A percentile compares a stretch with the other conserved stretches of the same genome.
phyloP scores from a whole-genome alignment of 768 basidiomycete genomes.

The Asterophora parasitica region DNA sequence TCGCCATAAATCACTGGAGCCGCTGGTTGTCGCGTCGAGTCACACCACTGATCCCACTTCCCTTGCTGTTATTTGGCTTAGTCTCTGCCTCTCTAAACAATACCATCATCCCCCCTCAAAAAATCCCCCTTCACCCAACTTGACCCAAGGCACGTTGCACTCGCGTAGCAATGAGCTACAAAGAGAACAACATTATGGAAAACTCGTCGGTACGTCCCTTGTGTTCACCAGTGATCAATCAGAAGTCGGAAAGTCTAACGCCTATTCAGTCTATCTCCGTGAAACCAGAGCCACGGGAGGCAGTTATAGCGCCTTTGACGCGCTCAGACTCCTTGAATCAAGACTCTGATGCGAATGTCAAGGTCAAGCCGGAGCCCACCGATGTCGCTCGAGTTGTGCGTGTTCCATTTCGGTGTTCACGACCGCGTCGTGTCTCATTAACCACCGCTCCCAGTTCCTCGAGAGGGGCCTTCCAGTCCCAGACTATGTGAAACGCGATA shows the following conservation, averaged over 20 bases:
- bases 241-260: no score
- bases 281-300: constrained; percentile 17
- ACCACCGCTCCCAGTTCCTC: constrained; percentile 13
- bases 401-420: neutral
- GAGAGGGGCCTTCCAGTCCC: constrained; percentile 25
- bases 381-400: constrained; percentile 25
- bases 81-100: neutral
- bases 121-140: neutral
- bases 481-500: constrained; percentile 13
- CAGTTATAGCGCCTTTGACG: constrained; percentile 9
- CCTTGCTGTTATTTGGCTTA: constrained; percentile 10
- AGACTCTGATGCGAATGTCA: neutral
- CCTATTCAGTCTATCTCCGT: constrained; percentile 8
- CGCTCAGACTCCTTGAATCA: constrained; percentile 9
- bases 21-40: constrained; percentile 6
- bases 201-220: constrained; percentile 9
- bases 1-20: no score
- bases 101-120: neutral
- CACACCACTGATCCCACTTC: constrained; percentile 7
- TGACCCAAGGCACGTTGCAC: neutral
- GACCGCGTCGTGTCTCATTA: neutral
- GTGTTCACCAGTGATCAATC: neutral
- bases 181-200: constrained; percentile 21
- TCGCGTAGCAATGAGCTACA: constrained; percentile 14
- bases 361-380: constrained; percentile 28